Evolutionary conservation across 352 stramenopile genomes (phyloP).

Genomic region (Blastocystis sp.): DNA sequence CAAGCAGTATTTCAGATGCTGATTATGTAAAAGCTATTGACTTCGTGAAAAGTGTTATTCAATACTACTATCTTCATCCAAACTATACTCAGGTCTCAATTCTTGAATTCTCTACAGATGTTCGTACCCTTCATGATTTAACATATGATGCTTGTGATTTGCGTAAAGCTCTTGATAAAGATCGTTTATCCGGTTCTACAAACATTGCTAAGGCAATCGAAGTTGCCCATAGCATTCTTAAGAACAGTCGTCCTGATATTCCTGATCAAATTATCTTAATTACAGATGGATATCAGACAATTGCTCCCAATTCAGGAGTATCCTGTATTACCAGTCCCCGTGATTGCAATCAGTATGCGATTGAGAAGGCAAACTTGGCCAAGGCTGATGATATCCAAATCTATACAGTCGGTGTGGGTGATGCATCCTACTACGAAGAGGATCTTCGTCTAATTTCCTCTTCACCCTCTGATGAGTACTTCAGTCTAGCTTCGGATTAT

Average conservation of each 20-base stretch:
- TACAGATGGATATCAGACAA: constrained; percentile 53
- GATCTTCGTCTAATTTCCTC: constrained; percentile 22
- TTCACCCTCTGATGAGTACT: constrained; percentile 32
- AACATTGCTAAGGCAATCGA: constrained; percentile 62
- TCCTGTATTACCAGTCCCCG: constrained; percentile 6
- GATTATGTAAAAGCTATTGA: constrained; percentile 26
- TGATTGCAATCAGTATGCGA: constrained; percentile 46
- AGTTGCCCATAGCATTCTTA: background rate
- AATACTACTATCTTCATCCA: constrained; percentile 61
- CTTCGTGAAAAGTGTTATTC: constrained; percentile 52
- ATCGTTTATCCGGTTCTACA: constrained; percentile 13
- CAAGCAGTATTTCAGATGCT: constrained; percentile 38
- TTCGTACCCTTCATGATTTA: constrained; percentile 31
- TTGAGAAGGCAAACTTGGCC: background rate
- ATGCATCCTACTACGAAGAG: constrained; percentile 46
- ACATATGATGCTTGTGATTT: constrained; percentile 56
- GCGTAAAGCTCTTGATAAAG: constrained; percentile 11
- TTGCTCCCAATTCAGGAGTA: background rate
- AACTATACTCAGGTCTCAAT: constrained; percentile 51
- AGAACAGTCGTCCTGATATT: constrained; percentile 40
- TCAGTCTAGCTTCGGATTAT: constrained; percentile 55
- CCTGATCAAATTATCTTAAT: constrained; percentile 62
- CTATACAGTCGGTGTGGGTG: constrained; percentile 44
- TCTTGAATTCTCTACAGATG: constrained; percentile 36
- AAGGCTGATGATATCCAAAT: constrained; percentile 65